These are phyloP conservation scores for Hydnum rufescens DNA, from an alignment of 768 basidiomycete species.

Conservation along the genomic window DNA sequence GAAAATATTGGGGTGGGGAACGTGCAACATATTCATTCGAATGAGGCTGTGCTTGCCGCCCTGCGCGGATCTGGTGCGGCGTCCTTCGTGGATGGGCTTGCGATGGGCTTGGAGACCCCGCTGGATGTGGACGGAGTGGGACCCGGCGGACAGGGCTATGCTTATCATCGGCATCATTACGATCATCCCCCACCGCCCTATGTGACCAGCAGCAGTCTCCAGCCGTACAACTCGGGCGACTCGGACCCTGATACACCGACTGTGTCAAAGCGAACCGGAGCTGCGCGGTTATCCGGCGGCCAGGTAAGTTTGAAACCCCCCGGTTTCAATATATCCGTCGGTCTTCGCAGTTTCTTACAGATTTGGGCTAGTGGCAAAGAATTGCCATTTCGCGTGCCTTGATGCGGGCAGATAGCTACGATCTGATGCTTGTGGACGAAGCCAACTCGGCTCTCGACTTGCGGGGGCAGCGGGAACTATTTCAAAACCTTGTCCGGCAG, in stretches of 20 bases:
- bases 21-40: slow-evolving; percentile 39
- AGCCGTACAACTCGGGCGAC: background rate
- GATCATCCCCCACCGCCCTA: slow-evolving; percentile 1
- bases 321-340: no score
- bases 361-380: slow-evolving; percentile 72
- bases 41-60: slow-evolving; percentile 40
- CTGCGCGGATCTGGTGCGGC: slow-evolving; percentile 53
- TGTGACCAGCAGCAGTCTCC: background rate
- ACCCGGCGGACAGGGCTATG: background rate
- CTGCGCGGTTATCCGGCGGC: slow-evolving; percentile 42
- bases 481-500: slow-evolving; percentile 46
- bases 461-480: slow-evolving; percentile 52
- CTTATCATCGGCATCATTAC: background rate
- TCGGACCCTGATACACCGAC: background rate
- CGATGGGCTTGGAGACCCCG: slow-evolving; percentile 52
- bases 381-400: slow-evolving; percentile 75
- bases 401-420: slow-evolving; percentile 62
- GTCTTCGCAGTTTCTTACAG: slow-evolving; percentile 1
- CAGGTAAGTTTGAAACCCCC: slow-evolving; percentile 36
- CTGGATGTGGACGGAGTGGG: slow-evolving; percentile 23
- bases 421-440: slow-evolving; percentile 70
- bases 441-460: slow-evolving; percentile 20
- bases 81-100: slow-evolving; percentile 40
- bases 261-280: background rate
- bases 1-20: slow-evolving; percentile 79